phyloP scores from a whole-genome alignment of 306 rosid genomes.

The Hylodesmum podocarpum region DNA sequence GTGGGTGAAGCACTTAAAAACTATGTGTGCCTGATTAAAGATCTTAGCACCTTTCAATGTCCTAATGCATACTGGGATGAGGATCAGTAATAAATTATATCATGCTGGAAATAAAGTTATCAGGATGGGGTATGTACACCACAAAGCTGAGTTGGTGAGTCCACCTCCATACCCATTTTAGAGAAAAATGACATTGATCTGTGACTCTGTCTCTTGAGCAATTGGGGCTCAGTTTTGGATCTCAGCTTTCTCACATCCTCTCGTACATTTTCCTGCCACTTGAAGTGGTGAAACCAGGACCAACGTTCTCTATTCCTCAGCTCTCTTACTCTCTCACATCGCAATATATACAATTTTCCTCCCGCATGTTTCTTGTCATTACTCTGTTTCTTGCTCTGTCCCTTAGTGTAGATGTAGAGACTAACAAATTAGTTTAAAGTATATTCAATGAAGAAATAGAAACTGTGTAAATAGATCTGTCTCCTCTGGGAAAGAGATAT shows the following conservation, averaged over 20 bases:
- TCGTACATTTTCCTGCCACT: not conserved
- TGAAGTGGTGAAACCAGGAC: not conserved
- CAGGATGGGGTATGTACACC: too few species aligned
- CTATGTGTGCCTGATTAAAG: slow-evolving; percentile 3
- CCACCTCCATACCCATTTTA: not conserved
- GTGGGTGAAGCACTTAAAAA: not conserved
- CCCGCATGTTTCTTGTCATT: not conserved
- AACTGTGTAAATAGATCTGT: not conserved
- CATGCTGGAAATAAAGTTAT: too few species aligned
- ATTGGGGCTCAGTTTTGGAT: not conserved
- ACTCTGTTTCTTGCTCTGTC: not conserved
- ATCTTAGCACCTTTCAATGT: not conserved
- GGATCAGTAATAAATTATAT: not conserved
- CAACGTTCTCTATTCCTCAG: not conserved
- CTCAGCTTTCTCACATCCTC: not conserved
- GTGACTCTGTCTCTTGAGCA: too few species aligned
- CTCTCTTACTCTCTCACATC: not conserved
- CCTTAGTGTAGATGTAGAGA: not conserved
- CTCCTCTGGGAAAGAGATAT: not conserved
- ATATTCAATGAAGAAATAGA: not conserved
- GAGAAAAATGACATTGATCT: not conserved
- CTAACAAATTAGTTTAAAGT: not conserved
- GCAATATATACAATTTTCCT: not conserved
- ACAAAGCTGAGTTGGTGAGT: not conserved
- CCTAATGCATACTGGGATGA: not conserved